These are phyloP conservation scores for Filosporella fistucella DNA, from an alignment of 495 filamentous ascomycete genomes.

Conservation along the genomic window DNA sequence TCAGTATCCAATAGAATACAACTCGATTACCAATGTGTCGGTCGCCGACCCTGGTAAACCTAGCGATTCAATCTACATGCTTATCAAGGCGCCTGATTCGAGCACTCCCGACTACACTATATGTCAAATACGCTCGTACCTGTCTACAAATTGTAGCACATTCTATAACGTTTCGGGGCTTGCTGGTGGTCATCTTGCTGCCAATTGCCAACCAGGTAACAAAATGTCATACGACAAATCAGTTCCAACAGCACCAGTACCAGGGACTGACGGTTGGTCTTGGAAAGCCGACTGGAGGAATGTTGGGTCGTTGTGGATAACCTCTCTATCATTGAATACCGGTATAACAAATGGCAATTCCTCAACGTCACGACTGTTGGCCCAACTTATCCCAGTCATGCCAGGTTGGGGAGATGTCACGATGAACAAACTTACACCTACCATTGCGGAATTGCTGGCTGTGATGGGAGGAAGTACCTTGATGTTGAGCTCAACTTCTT, in stretches of 20 bases:
- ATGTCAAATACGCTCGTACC: slow-evolving; percentile 55
- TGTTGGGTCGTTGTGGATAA: slow-evolving; percentile 52
- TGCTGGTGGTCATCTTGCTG: slow-evolving; percentile 46
- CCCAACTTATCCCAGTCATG: slow-evolving; percentile 10
- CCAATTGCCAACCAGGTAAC: slow-evolving; percentile 52
- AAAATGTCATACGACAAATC: slow-evolving; percentile 44
- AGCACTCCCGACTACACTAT: slow-evolving; percentile 46
- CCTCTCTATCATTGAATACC: slow-evolving; percentile 50
- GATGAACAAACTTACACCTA: slow-evolving; percentile 42
- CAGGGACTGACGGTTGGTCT: no score
- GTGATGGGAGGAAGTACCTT: slow-evolving; percentile 63
- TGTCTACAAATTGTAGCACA: slow-evolving; percentile 57
- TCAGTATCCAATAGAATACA: slow-evolving; percentile 50
- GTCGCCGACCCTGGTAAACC: no score
- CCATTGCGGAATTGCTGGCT: slow-evolving; percentile 61
- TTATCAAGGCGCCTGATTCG: slow-evolving; percentile 43
- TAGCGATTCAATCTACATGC: slow-evolving; percentile 55
- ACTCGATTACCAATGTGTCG: slow-evolving; percentile 58
- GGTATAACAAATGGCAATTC: slow-evolving; percentile 56
- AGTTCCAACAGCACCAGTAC: slow-evolving; percentile 24
- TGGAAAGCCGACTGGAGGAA: slow-evolving; percentile 55
- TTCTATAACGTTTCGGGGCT: slow-evolving; percentile 52
- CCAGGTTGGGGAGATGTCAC: slow-evolving; percentile 40
- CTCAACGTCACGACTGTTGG: slow-evolving; percentile 57
- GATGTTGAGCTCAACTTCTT: slow-evolving; percentile 42